phyloP scores from a whole-genome alignment of 2,329 filamentous ascomycete species.

The Fusarium humuli region DNA sequence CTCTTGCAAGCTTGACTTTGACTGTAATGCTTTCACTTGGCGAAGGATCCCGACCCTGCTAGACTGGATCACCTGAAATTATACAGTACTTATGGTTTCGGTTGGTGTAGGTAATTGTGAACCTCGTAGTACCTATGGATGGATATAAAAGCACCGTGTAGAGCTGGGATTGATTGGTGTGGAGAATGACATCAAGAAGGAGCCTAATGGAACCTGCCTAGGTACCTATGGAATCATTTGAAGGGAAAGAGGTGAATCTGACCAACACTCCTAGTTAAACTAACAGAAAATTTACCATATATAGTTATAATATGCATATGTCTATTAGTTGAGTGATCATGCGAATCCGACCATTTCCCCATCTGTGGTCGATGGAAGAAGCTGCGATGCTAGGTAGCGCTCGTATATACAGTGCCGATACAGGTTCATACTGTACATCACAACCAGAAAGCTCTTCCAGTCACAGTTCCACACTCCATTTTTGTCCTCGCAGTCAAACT shows the following conservation, averaged over 20 bases:
- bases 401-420: background rate
- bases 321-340: background rate
- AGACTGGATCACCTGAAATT: background rate
- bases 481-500: constrained; percentile 12
- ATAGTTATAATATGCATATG: background rate
- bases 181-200: constrained; percentile 18
- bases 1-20: background rate
- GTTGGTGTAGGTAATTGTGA: background rate
- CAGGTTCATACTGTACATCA: constrained; percentile 3
- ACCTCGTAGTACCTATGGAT: background rate
- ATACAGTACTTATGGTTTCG: background rate
- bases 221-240: background rate
- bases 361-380: background rate
- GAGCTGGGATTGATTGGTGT: constrained; percentile 1
- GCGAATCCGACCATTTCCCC: background rate
- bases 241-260: background rate
- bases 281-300: background rate
- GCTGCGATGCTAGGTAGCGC: background rate
- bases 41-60: background rate
- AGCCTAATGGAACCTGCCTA: background rate
- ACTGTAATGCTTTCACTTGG: background rate
- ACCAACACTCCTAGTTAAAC: background rate
- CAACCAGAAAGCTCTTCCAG: background rate
- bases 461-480: constrained; percentile 22
- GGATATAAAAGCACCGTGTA: background rate